These are phyloP conservation scores for Saccharomyces hybrid DNA, from an alignment of 1,139 yeast genomes.

Conservation along the genomic window DNA sequence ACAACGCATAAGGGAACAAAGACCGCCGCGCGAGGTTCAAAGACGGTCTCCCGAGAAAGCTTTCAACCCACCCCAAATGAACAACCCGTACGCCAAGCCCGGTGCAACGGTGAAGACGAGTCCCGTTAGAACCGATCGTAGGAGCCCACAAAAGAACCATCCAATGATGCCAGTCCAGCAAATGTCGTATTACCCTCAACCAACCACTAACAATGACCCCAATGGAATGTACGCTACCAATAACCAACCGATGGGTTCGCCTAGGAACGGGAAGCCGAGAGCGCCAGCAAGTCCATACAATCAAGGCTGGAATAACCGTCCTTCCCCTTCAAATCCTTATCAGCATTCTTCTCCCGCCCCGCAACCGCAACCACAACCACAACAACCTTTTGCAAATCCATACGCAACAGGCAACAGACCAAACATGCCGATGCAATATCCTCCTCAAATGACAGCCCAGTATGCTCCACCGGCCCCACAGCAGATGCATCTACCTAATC, in stretches of 20 bases:
- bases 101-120: neutral
- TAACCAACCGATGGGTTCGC: neutral
- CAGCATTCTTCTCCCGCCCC: neutral
- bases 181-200: neutral
- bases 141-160: neutral
- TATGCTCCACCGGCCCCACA: neutral
- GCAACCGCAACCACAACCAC: slow-evolving; percentile 2
- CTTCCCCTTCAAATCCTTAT: slow-evolving; percentile 2
- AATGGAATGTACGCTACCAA: neutral
- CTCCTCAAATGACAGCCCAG: no score
- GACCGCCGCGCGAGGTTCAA: neutral
- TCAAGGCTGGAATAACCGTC: neutral
- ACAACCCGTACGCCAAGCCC: neutral
- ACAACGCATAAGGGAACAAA: neutral
- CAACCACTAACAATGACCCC: neutral
- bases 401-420: neutral
- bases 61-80: neutral
- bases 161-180: neutral
- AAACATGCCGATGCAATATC: neutral
- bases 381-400: neutral
- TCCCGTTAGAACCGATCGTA: neutral
- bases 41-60: neutral
- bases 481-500: neutral
- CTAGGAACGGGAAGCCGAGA: neutral
- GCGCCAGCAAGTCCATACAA: slow-evolving; percentile 4